Conservation (phyloP, 306 rosid species). For the Corylus americana region DNA sequence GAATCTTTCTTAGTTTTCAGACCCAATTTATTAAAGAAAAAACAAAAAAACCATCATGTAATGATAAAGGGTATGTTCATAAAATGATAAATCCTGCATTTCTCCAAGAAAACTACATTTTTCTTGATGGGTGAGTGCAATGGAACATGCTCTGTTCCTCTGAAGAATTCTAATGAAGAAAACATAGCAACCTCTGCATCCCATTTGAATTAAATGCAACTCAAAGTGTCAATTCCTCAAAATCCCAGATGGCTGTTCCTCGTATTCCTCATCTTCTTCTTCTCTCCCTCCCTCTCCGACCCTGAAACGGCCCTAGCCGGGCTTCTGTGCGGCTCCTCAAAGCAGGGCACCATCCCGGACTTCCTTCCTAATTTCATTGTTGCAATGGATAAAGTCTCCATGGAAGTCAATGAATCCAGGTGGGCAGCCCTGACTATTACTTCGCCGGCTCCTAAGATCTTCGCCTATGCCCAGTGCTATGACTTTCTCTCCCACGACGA, state of each 20-base stretch:
- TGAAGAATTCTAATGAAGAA: not conserved
- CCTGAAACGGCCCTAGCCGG: constrained; percentile 10
- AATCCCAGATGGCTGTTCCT: constrained; percentile 13
- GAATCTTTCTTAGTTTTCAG: too few relatives aligned
- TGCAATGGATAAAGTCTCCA: constrained; percentile 33
- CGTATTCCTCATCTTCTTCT: not conserved
- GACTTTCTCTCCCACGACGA: constrained; percentile 30
- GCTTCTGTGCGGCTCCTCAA: constrained; percentile 31
- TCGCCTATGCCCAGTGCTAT: constrained; percentile 46
- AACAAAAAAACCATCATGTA: too few relatives aligned
- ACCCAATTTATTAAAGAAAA: too few relatives aligned
- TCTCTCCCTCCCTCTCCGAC: constrained; percentile 6
- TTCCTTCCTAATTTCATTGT: constrained; percentile 18
- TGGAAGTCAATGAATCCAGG: constrained; percentile 3
- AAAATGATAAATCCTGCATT: too few relatives aligned
- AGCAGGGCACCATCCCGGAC: not conserved
- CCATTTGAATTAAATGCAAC: constrained; percentile 28
- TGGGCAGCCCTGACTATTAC: constrained; percentile 30
- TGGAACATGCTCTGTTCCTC: not conserved
- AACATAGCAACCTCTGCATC: not conserved
- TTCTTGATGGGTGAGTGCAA: too few relatives aligned
- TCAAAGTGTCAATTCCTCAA: not conserved
- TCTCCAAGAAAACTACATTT: too few relatives aligned
- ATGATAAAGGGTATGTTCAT: too few relatives aligned
- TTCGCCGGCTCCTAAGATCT: constrained; percentile 18